phyloP scores from a whole-genome alignment of 371 early-diverging fungal genomes.

The Haplosporangium sp. region DNA sequence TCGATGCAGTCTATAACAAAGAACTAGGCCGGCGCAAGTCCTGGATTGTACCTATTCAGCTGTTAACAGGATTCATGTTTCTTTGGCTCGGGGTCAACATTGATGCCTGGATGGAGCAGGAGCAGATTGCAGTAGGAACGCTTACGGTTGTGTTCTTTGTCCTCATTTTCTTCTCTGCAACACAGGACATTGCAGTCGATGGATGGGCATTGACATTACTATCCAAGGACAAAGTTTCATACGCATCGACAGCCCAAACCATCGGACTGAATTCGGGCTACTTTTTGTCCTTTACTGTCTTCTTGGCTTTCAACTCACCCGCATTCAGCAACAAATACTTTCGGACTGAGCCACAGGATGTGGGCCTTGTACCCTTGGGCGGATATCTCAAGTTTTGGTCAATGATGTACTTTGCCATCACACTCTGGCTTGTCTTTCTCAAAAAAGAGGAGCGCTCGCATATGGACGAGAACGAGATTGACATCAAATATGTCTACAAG shows the following conservation, averaged over 20 bases:
- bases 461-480: conserved; percentile 60
- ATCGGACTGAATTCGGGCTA: conserved; percentile 96
- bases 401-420: conserved; percentile 84
- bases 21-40: conserved; percentile 91
- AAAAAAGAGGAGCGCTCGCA: conserved; percentile 72
- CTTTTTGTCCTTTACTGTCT: conserved; percentile 95
- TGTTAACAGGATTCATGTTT: conserved; percentile 80
- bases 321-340: conserved; percentile 96
- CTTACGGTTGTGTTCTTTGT: conserved; percentile 76
- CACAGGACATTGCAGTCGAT: conserved; percentile 98
- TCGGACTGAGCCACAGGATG: conserved; percentile 71
- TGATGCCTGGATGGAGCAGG: conserved; percentile 76
- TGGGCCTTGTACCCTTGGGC: conserved; percentile 84
- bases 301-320: conserved; percentile 91
- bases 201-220: conserved; percentile 96
- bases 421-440: conserved; percentile 82
- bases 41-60: conserved; percentile 98
- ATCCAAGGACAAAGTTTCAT: conserved; percentile 87
- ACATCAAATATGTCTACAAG: conserved; percentile 66
- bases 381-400: conserved; percentile 95
- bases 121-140: conserved; percentile 66
- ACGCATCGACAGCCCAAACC: conserved; percentile 96
- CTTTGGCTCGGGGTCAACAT: conserved; percentile 81
- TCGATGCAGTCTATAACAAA: conserved; percentile 87
- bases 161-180: conserved; percentile 94